Percentiles rank a stretch among this genome's conserved stretches.
Evolutionary conservation across 768 basidiomycete genomes (phyloP).

Genomic region (Paxillus ammoniavirescens): DNA sequence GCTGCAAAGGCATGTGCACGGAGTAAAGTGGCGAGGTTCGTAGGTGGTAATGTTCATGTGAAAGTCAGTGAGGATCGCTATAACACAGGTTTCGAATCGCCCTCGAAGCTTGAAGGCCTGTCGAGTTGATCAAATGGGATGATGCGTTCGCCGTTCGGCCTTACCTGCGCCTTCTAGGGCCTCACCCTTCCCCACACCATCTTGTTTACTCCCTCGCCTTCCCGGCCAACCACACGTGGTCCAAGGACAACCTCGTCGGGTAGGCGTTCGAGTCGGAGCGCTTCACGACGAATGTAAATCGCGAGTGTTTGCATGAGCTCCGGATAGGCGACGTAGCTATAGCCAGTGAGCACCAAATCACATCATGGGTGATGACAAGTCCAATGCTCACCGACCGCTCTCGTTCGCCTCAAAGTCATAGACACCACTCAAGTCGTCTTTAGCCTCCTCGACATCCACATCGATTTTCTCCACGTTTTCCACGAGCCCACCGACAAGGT

Average conservation of each 20-base stretch:
- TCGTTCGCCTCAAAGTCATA: slow-evolving; percentile 63
- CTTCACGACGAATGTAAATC: slow-evolving; percentile 68
- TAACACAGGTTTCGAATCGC: too few species aligned
- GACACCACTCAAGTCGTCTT: slow-evolving; percentile 70
- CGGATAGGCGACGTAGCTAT: slow-evolving; percentile 72
- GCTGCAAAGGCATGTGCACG: too few species aligned
- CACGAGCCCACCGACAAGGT: slow-evolving; percentile 66
- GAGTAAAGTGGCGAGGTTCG: too few species aligned
- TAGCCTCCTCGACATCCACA: slow-evolving; percentile 54
- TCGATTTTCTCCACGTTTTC: slow-evolving; percentile 59
- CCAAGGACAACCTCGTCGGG: slow-evolving; percentile 41
- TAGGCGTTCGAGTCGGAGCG: slow-evolving; percentile 60
- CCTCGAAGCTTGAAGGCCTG: too few species aligned
- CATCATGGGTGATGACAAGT: not conserved
- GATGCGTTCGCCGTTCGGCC: not conserved
- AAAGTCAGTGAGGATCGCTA: too few species aligned
- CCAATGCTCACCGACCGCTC: slow-evolving; percentile 29
- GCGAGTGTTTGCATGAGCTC: slow-evolving; percentile 72
- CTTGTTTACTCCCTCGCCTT: slow-evolving; percentile 30
- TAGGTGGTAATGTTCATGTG: too few species aligned
- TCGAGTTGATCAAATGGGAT: not conserved
- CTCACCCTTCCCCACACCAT: slow-evolving; percentile 29
- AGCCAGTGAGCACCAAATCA: slow-evolving; percentile 15
- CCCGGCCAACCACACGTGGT: slow-evolving; percentile 29
- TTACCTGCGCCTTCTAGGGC: slow-evolving; percentile 3